Conservation (phyloP, 352 stramenopile species). For the Phytophthora citricola region DNA sequence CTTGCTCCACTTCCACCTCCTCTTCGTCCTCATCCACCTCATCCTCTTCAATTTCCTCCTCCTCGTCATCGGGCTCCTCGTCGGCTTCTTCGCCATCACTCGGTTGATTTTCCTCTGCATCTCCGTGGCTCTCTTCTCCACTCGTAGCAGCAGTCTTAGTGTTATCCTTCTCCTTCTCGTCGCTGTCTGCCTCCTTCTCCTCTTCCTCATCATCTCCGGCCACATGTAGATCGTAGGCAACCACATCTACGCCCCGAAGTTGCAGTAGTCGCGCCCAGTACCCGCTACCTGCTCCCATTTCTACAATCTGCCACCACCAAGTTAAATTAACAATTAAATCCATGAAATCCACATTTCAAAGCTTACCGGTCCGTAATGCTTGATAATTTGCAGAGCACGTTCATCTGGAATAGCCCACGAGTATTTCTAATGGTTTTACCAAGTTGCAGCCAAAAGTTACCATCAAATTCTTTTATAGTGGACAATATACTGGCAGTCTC, state of each 20-base stretch:
- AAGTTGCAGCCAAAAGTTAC: slow-evolving; percentile 12
- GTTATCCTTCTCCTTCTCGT: slow-evolving; percentile 30
- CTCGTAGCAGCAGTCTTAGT: slow-evolving; percentile 35
- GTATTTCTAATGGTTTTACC: slow-evolving; percentile 73
- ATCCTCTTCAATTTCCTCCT: slow-evolving; percentile 22
- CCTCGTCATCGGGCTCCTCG: slow-evolving; percentile 32
- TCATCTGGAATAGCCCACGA: slow-evolving; percentile 93
- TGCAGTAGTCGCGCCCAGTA: slow-evolving; percentile 89
- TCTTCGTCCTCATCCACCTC: slow-evolving; percentile 60
- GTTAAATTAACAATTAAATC: slow-evolving; percentile 9
- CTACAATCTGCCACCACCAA: slow-evolving; percentile 70
- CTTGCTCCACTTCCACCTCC: slow-evolving; percentile 81
- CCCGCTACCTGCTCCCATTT: slow-evolving; percentile 91
- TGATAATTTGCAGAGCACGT: slow-evolving; percentile 89
- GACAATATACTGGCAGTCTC: slow-evolving; percentile 2
- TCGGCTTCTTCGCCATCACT: slow-evolving; percentile 39
- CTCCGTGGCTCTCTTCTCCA: slow-evolving; percentile 39
- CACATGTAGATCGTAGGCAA: slow-evolving; percentile 89
- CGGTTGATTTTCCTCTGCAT: slow-evolving; percentile 34
- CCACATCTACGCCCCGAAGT: slow-evolving; percentile 79
- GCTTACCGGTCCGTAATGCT: slow-evolving; percentile 86
- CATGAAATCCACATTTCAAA: background rate
- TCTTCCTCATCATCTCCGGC: slow-evolving; percentile 57
- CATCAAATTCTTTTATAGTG: background rate
- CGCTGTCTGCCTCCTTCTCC: slow-evolving; percentile 18